Percentiles rank a stretch among this genome's conserved stretches.
Conservation (phyloP, 768 basidiomycete genomes). For the Boletus reticulatus region DNA sequence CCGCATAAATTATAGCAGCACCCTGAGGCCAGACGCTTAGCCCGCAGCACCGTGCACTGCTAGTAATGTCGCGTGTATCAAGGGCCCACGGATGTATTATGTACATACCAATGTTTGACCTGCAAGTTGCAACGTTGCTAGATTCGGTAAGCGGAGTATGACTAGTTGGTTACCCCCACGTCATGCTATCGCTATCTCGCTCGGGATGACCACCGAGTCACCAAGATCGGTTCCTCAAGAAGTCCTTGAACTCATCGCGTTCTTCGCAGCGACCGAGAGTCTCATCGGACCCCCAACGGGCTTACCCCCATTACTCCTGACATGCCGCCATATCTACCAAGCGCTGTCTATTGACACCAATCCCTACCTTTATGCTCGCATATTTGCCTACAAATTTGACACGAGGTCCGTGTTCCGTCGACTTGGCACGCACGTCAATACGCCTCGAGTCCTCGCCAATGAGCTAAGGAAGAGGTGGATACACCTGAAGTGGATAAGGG, state of each 20-base stretch:
- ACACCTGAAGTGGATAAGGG: slow-evolving; percentile 55
- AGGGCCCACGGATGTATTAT: neutral
- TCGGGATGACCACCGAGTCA: slow-evolving; percentile 17
- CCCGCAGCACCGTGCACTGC: neutral
- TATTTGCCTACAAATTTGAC: slow-evolving; percentile 73
- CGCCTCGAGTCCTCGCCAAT: slow-evolving; percentile 47
- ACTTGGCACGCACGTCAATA: slow-evolving; percentile 39
- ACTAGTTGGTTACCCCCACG: neutral
- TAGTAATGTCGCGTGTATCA: slow-evolving; percentile 2
- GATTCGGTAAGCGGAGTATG: slow-evolving; percentile 4
- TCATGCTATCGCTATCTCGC: no score
- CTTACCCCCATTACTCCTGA: slow-evolving; percentile 53
- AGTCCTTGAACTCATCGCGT: slow-evolving; percentile 77
- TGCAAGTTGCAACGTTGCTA: neutral
- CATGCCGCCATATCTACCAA: slow-evolving; percentile 47
- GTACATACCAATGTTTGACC: no score
- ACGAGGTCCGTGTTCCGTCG: slow-evolving; percentile 46
- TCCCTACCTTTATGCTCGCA: slow-evolving; percentile 68
- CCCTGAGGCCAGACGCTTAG: neutral
- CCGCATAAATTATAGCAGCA: neutral
- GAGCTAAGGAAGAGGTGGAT: slow-evolving; percentile 66
- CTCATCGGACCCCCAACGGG: slow-evolving; percentile 61
- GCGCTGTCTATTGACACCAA: slow-evolving; percentile 53
- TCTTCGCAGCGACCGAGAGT: slow-evolving; percentile 50
- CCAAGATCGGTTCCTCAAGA: slow-evolving; percentile 63